phyloP scores from a whole-genome alignment of 305 asterid genomes.

The Fraxinus velutina region DNA sequence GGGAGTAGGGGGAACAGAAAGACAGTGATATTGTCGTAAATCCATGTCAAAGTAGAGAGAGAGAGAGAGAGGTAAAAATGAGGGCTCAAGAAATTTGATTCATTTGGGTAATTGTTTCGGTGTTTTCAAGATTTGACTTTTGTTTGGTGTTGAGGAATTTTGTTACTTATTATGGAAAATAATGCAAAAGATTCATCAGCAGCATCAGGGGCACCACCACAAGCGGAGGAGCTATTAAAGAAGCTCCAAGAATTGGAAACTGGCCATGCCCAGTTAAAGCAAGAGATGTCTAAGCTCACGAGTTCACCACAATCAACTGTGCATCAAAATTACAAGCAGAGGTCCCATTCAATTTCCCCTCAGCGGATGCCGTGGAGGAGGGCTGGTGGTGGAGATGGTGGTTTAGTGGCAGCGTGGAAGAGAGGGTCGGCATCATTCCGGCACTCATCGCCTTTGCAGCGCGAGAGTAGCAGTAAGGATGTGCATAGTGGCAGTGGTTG shows the following conservation, averaged over 20 bases:
- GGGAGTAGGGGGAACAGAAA: not conserved
- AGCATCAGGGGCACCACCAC: conserved; percentile 25
- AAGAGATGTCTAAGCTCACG: conserved; percentile 44
- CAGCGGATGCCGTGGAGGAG: conserved; percentile 49
- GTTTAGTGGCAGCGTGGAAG: conserved; percentile 46
- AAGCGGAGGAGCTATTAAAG: conserved; percentile 46
- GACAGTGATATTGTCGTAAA: not conserved
- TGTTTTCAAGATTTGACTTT: not conserved
- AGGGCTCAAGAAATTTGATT: not conserved
- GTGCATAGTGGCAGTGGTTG: conserved; percentile 24
- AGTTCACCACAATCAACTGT: conserved; percentile 25
- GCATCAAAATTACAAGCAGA: conserved; percentile 40
- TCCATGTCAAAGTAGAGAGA: not conserved
- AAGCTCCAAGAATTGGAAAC: conserved; percentile 50
- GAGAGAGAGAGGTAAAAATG: not conserved
- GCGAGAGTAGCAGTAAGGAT: conserved; percentile 50
- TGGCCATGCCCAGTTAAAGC: conserved; percentile 44
- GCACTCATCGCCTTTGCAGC: conserved; percentile 70
- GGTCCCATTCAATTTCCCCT: conserved; percentile 86
- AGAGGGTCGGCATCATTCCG: conserved; percentile 61
- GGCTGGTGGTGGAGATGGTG: conserved; percentile 41
- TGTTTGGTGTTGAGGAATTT: not conserved
- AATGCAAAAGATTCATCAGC: conserved; percentile 20
- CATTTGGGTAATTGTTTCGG: not conserved
- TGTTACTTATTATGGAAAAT: conserved; percentile 27